These are phyloP conservation scores for Saccharomycopsis selenospora DNA, from an alignment of 805 yeast genomes.

Conservation along the genomic window DNA sequence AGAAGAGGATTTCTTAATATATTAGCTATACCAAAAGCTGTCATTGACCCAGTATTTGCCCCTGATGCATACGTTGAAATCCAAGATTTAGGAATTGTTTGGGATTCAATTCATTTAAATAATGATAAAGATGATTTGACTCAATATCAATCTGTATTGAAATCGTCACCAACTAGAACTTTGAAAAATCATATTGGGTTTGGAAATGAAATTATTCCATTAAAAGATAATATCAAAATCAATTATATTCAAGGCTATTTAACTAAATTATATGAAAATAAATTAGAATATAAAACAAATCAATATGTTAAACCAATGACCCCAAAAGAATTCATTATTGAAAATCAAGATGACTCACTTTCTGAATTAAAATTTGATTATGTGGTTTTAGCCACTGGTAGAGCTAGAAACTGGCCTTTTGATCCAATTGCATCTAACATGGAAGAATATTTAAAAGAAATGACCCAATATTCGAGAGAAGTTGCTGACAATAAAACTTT, in stretches of 20 bases:
- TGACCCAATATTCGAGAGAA: constrained; percentile 30
- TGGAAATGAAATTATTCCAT: constrained; percentile 20
- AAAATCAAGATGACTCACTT: constrained; percentile 26
- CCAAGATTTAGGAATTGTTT: constrained; percentile 23
- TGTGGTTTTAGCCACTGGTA: constrained; percentile 41
- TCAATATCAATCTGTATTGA: too few relatives aligned
- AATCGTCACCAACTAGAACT: too few relatives aligned
- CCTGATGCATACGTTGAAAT: constrained; percentile 24
- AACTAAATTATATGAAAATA: too few relatives aligned
- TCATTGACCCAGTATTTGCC: constrained; percentile 34
- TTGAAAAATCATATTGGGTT: too few relatives aligned
- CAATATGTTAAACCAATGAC: background rate
- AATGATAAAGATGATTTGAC: too few relatives aligned
- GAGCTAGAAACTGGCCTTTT: constrained; percentile 48
- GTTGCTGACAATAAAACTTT: constrained; percentile 35
- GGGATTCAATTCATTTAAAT: too few relatives aligned
- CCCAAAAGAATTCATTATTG: too few relatives aligned
- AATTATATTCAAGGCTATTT: constrained; percentile 20
- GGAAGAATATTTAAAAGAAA: constrained; percentile 35
- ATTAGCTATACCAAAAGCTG: constrained; percentile 34
- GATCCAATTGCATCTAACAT: constrained; percentile 40
- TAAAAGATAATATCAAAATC: constrained; percentile 23
- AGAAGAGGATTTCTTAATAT: constrained; percentile 36
- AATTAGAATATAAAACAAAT: too few relatives aligned
- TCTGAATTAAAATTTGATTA: too few relatives aligned